Conservation (phyloP, 1,284 basidiomycete species). For the Moesziomyces parantarcticus region DNA sequence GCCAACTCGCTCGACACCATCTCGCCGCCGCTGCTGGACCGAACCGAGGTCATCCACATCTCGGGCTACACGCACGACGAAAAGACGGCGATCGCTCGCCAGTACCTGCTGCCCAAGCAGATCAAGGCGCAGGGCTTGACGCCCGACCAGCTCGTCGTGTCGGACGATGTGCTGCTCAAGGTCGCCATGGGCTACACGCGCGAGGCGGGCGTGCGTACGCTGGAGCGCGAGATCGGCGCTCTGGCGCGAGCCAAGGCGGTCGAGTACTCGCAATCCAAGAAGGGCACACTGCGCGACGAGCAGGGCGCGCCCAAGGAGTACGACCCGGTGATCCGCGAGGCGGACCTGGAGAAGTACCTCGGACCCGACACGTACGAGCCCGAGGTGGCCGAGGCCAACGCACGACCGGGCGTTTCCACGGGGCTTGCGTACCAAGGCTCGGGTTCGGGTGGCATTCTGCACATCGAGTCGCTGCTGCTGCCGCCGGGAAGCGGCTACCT, state of each 20-base stretch:
- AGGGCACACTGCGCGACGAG: constrained; percentile 68
- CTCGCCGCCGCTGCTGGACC: constrained; percentile 69
- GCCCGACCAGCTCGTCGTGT: constrained; percentile 72
- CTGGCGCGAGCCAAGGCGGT: constrained; percentile 76
- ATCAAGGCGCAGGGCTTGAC: constrained; percentile 76
- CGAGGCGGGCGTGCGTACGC: constrained; percentile 89
- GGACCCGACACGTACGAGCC: constrained; percentile 84
- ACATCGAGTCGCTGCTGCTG: constrained; percentile 80
- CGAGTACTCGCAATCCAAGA: constrained; percentile 81
- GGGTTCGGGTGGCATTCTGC: constrained; percentile 85
- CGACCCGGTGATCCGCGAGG: constrained; percentile 75
- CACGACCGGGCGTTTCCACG: constrained; percentile 79
- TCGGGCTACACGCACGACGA: constrained; percentile 70
- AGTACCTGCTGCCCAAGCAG: constrained; percentile 84
- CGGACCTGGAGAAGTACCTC: constrained; percentile 84
- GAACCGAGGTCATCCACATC: constrained; percentile 69
- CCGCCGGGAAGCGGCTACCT: constrained; percentile 77
- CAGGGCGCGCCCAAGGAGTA: constrained; percentile 71
- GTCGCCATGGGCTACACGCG: constrained; percentile 83
- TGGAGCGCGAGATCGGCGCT: constrained; percentile 86
- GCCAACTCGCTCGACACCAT: constrained; percentile 70
- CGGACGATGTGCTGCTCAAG: constrained; percentile 77
- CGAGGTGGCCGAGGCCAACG: constrained; percentile 79
- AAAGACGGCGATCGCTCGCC: constrained; percentile 69
- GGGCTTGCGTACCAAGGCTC: constrained; percentile 88